A percentile compares a stretch with the other conserved stretches of the same genome.
Evolutionary conservation across 148 eudicot genomes (phyloP).

Genomic region (Rhododendron griersonianum): DNA sequence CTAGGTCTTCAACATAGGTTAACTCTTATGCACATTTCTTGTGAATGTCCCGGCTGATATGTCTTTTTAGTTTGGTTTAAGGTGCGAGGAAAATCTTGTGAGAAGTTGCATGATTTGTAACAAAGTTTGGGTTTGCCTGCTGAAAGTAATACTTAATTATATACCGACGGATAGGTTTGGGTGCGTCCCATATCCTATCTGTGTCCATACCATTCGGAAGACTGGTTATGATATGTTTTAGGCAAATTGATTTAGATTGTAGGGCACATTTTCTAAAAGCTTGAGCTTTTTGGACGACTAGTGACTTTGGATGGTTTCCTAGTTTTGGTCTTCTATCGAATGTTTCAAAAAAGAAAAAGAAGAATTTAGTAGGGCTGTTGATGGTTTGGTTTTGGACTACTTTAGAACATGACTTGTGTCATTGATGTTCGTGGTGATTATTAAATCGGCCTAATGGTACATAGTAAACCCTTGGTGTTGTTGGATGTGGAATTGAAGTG

Average conservation of each 20-base stretch:
- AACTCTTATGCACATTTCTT: too few relatives aligned
- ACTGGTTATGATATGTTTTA: too few relatives aligned
- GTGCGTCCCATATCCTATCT: neutral
- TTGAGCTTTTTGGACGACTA: too few relatives aligned
- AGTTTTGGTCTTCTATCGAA: too few relatives aligned
- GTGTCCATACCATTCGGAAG: too few relatives aligned
- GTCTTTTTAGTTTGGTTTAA: neutral
- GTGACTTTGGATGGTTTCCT: too few relatives aligned
- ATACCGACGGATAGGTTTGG: neutral
- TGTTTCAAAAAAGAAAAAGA: neutral
- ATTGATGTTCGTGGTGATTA: neutral
- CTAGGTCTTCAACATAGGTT: neutral
- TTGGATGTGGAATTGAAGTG: neutral
- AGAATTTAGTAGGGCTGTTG: neutral
- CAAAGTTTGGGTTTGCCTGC: neutral
- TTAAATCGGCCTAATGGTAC: neutral
- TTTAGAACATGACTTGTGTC: neutral
- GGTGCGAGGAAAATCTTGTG: neutral
- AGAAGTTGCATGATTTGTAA: neutral
- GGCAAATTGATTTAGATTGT: too few relatives aligned
- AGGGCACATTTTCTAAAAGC: too few relatives aligned
- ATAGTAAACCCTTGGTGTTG: neutral
- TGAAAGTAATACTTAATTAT: neutral
- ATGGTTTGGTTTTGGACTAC: neutral
- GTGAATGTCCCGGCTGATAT: too few relatives aligned